Base-by-base conservation (phyloP, 306 rosid genomes). In the Gleditsia sinensis region DNA sequence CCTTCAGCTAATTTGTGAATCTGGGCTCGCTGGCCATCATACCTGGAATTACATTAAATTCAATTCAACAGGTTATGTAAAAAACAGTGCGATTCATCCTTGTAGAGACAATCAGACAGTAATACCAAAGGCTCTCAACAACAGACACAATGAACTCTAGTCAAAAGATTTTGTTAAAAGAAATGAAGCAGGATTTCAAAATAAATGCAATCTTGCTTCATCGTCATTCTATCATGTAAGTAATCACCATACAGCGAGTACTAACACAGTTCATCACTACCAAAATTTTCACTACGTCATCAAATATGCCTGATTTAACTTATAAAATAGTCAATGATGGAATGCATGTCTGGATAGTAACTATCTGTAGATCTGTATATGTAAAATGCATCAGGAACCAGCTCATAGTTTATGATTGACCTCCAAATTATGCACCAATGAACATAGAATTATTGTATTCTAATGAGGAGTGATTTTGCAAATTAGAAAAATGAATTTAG, bases 21-120 rank as follows among this genome's bases (percentile, higher is more conserved):
- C 85, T 93, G 98, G 40, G 96, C 98, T 72, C 98, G 91, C 85
- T 93, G 98, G 43, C 98, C 98, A 83, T 93, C 98, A 75, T 93
- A 93, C 79, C 98, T 93, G 78, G 67, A 75, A 85, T 72, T 77
- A 58, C 67, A 78, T 30, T 33, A 12, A 48, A 75, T 34, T 68
- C 64, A 58, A 65, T 40, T 59, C 25, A 70, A 74, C 36, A 72
- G 27, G 53, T 78, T 4, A 34, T 9, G 46, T 25, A 36, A 66
- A 58, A 84, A 21, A 61, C 57, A 70, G 69, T 49, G 67, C 11
- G 53, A n/a, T 45, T 33, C 46, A 39, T 74, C 67, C 36, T 27
- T 16, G 62, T 12, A 36, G 69, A 69, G 60, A 39, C 27, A 45
- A 33, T 33, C 23, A 34, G 46, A 33, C 45, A 60, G 72, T 45